Base-by-base conservation (phyloP, 2,329 filamentous ascomycete species). In the Ceratocystis smalleyi region DNA sequence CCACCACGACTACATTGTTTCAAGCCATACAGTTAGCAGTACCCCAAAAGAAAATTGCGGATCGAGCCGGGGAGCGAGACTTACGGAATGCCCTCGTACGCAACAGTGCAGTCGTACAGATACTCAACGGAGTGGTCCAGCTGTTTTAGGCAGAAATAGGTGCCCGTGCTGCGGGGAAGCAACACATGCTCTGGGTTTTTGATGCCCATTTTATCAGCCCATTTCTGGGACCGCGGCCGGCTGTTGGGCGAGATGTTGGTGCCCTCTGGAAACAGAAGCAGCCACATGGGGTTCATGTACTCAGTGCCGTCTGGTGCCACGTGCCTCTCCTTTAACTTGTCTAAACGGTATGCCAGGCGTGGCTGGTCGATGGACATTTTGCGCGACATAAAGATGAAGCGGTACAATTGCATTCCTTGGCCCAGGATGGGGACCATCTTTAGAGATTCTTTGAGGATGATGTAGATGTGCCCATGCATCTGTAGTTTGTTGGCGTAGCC, bases 11-110 rank as follows among this genome's bases (percentile, higher is more conserved):
- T 89, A 70, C 60, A 17, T 43, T 30, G 63, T 69, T 60, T 70
- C 6, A 35, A 7, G 17, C 43, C 4, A 19, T 27, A 45, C 22
- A 2, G 24, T 47, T 15, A 47, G 43, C 4, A 30, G 17, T 8
- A 12, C 2, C 30, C 19, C 10, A 5, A 30, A 27, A 30, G 5
- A 32, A 12, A 51, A 12, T 40, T 32, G 59, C 6, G 32, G 17
- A 24, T 43, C 15, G 40, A 35, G 22, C 24, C 7, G 12, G 10
- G 4, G 22, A 24, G 40, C 24, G 8, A 27, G 62, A 86, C 89
- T 79, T 81, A 92, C 86, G 89, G 88, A 54, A 96, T 83, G 15
- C 94, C 92, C 74, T 96, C 92, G 71, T 99, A 99, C 3, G 90
- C 91, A 65, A 99, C 86, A 0, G 94, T 97, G 74, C 91, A 96